Conservation (phyloP, 768 basidiomycete genomes). For the Lactifluus piperatus region DNA sequence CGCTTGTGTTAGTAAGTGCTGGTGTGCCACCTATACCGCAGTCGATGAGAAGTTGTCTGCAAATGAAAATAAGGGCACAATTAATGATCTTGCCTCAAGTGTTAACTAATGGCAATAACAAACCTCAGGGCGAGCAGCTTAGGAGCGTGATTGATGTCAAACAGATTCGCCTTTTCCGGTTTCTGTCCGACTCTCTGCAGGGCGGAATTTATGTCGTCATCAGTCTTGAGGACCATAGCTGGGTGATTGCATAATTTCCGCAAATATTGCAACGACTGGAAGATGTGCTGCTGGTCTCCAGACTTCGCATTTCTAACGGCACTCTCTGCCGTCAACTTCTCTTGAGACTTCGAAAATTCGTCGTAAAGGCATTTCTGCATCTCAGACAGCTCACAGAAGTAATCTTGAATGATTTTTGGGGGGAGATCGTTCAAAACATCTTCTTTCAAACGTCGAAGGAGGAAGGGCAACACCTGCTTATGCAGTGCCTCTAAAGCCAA, state of each 20-base stretch:
- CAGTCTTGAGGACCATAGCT: conserved; percentile 74
- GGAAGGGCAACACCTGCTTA: conserved; percentile 98
- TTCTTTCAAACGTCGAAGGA: conserved; percentile 92
- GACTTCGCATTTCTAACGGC: conserved; percentile 43
- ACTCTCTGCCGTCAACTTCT: conserved; percentile 52
- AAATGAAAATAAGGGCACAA: not conserved
- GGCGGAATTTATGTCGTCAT: conserved; percentile 46
- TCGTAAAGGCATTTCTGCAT: conserved; percentile 93
- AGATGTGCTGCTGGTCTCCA: conserved; percentile 73
- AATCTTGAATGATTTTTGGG: conserved; percentile 99
- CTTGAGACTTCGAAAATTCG: conserved; percentile 79
- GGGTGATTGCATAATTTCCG: conserved; percentile 98
- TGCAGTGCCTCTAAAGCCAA: conserved; percentile 92
- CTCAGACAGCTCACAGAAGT: conserved; percentile 95
- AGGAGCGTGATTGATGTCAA: conserved; percentile 86
- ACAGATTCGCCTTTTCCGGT: conserved; percentile 36
- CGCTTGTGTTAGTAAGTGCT: conserved; percentile 33
- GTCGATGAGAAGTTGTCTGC: conserved; percentile 85
- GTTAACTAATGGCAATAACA: conserved; percentile 22
- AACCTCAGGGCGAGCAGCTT: conserved; percentile 89
- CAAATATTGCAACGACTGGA: conserved; percentile 94
- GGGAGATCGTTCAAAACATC: conserved; percentile 93
- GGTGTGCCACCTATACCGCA: conserved; percentile 75
- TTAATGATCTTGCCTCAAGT: not conserved
- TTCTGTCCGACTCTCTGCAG: conserved; percentile 47